Conservation (phyloP, 352 stramenopile genomes). For the Phytophthora meadii region DNA sequence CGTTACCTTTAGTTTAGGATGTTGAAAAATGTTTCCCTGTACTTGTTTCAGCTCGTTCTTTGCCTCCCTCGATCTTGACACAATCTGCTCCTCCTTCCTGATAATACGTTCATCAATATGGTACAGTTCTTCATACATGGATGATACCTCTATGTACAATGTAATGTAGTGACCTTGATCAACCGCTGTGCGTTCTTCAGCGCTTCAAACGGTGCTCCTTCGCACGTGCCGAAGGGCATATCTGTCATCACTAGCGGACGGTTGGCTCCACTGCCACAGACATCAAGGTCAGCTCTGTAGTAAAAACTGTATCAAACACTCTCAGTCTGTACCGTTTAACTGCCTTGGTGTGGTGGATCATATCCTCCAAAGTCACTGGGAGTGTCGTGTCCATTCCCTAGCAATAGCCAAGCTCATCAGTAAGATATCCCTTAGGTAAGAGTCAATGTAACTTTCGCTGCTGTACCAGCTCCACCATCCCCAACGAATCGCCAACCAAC, state of each 20-base stretch:
- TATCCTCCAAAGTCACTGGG: constrained; percentile 97
- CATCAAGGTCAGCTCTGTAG: background rate
- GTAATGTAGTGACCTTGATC: constrained; percentile 56
- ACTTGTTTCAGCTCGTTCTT: constrained; percentile 80
- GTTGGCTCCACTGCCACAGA: constrained; percentile 60
- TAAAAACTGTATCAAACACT: too few species aligned
- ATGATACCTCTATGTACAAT: background rate
- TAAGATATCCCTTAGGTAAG: background rate
- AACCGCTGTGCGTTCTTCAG: constrained; percentile 96
- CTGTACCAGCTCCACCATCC: constrained; percentile 98
- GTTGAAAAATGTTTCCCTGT: constrained; percentile 1
- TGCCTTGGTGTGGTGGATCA: constrained; percentile 97
- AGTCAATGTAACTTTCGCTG: background rate
- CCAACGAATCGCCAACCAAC: constrained; percentile 97
- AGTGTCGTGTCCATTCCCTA: constrained; percentile 90
- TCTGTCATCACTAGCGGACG: constrained; percentile 96
- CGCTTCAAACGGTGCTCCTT: constrained; percentile 90
- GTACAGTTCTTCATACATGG: background rate
- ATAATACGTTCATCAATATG: constrained; percentile 4
- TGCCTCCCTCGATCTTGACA: constrained; percentile 98
- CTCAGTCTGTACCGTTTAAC: constrained; percentile 85
- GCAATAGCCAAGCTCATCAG: constrained; percentile 11
- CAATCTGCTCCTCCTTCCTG: constrained; percentile 97
- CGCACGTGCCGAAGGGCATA: constrained; percentile 99
- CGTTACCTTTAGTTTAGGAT: background rate